Percentiles rank a stretch among this genome's conserved stretches.
Evolutionary conservation across 805 yeast species (phyloP).

Genomic region (Myxozyma mucilagina): DNA sequence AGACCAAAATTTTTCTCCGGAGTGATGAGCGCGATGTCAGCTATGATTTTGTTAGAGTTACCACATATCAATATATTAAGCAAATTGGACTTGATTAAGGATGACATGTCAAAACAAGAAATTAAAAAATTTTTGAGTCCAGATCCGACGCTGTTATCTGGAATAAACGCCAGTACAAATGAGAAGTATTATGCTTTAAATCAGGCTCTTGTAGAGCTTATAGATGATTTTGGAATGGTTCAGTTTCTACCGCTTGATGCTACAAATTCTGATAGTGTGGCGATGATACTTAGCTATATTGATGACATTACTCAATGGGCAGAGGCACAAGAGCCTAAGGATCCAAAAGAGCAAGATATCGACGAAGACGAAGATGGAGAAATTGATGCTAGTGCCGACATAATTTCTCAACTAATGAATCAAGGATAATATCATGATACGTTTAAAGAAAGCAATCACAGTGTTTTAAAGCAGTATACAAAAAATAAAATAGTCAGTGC

Average conservation of each 20-base stretch:
- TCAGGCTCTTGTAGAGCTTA: conserved; percentile 79
- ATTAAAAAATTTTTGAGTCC: conserved; percentile 86
- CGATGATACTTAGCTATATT: conserved; percentile 81
- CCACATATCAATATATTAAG: conserved; percentile 92
- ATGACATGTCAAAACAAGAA: conserved; percentile 65
- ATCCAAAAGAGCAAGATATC: conserved; percentile 76
- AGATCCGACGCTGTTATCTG: conserved; percentile 74
- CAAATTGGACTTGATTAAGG: conserved; percentile 81
- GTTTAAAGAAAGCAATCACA: background rate
- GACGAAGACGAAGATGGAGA: conserved; percentile 52
- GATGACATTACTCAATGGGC: conserved; percentile 99
- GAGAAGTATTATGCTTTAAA: conserved; percentile 72
- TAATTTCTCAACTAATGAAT: conserved; percentile 3
- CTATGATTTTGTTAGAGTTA: conserved; percentile 90
- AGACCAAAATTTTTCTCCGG: conserved; percentile 92
- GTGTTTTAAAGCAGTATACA: background rate
- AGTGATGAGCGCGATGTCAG: conserved; percentile 94
- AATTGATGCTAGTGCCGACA: conserved; percentile 3
- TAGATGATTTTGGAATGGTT: conserved; percentile 98
- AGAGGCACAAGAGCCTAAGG: conserved; percentile 94
- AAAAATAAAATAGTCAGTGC: background rate
- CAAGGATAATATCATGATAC: background rate
- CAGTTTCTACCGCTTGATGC: conserved; percentile 90
- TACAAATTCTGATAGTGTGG: conserved; percentile 70
- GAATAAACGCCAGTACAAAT: conserved; percentile 52